These are phyloP conservation scores for Lactarius pseudohatsudake DNA, from an alignment of 768 basidiomycete species.

Conservation along the genomic window DNA sequence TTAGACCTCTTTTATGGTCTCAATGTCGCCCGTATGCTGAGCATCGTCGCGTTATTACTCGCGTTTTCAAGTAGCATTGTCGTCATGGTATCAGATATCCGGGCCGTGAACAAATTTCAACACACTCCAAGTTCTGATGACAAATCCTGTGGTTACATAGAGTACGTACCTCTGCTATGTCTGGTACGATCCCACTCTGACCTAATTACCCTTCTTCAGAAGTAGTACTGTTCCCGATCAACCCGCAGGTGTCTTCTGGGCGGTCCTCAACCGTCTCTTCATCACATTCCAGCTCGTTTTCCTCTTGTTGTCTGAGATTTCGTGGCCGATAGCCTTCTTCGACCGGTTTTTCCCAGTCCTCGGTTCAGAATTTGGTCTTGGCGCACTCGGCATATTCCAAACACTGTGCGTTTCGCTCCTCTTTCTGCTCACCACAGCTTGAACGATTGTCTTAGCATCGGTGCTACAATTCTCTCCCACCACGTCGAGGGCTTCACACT, in stretches of 20 bases:
- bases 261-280: constrained; percentile 81
- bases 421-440: constrained; percentile 22
- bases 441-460: constrained; percentile 46
- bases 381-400: constrained; percentile 85
- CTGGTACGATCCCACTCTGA: neutral
- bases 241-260: constrained; percentile 89
- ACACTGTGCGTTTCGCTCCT: constrained; percentile 56
- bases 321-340: constrained; percentile 80
- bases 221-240: constrained; percentile 86
- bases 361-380: constrained; percentile 80
- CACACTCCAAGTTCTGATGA: constrained; percentile 40
- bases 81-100: constrained; percentile 67
- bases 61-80: constrained; percentile 81
- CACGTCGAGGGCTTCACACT: constrained; percentile 79
- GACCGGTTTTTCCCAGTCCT: constrained; percentile 83
- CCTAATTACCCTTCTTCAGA: constrained; percentile 40
- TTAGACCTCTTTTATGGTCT: constrained; percentile 70
- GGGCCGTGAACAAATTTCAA: constrained; percentile 65
- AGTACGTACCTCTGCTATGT: constrained; percentile 6
- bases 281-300: constrained; percentile 83
- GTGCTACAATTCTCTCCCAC: constrained; percentile 71
- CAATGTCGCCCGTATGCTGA: constrained; percentile 74
- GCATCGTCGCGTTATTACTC: constrained; percentile 74
- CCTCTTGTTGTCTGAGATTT: constrained; percentile 79
- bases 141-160: constrained; percentile 38